A percentile compares a stretch with the other conserved stretches of the same genome.
phyloP scores from a whole-genome alignment of 2,329 filamentous ascomycete genomes.

The Colletotrichum sp. region DNA sequence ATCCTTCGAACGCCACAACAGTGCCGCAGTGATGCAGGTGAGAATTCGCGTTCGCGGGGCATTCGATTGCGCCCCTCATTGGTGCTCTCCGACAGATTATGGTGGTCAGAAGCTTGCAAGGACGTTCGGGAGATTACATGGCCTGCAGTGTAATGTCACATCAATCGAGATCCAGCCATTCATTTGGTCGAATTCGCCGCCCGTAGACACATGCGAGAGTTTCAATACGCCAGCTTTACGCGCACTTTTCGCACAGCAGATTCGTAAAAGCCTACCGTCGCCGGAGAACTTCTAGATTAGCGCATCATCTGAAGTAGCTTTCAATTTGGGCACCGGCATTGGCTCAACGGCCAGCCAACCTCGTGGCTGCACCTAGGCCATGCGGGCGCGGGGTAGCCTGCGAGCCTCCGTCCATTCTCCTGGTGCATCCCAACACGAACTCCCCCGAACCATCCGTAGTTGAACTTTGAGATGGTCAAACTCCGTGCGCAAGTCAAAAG shows the following conservation, averaged over 20 bases:
- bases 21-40: not conserved
- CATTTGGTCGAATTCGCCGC: not conserved
- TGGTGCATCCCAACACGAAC: not conserved
- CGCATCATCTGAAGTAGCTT: not conserved
- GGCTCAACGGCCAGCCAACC: not conserved
- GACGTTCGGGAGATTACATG: not conserved
- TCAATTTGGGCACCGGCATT: not conserved
- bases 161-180: not conserved
- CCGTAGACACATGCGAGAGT: not conserved
- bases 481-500: not conserved
- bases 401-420: not conserved
- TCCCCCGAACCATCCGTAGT: not conserved
- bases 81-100: not conserved
- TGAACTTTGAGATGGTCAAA: not conserved
- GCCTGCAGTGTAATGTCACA: not conserved
- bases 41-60: not conserved
- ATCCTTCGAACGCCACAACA: not conserved
- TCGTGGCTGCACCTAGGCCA: not conserved
- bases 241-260: not conserved
- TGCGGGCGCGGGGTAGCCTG: not conserved
- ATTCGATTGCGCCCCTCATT: not conserved
- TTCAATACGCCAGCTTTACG: not conserved
- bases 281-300: not conserved
- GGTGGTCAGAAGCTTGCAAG: not conserved
- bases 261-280: not conserved